Base-by-base conservation (phyloP, 31 red algal species). In the Odonthalia washingtoniensis region DNA sequence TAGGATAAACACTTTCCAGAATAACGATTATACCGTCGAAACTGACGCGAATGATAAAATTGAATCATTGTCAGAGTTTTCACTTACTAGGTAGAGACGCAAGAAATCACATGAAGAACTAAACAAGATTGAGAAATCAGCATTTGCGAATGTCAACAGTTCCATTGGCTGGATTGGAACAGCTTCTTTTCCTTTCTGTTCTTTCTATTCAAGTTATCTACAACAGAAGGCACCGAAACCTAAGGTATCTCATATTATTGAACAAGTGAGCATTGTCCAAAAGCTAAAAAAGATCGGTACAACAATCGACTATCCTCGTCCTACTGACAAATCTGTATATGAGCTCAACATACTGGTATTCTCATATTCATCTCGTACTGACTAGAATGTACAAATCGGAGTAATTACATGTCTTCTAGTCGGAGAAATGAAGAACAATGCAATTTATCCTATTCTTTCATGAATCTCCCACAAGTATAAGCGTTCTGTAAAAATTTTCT, bases 401-500 rank as follows among this genome's bases (percentile, higher is more conserved):
- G 45, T 41, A 41, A 16, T 82, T 68, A 62, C 62, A 9, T 40
- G 62, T 42, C 35, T 82, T 1, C 61, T 82, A 1, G 61, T 44
- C 36, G 78, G 78, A 1, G 41, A 82, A 42, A 32, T 82, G 3
- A 14, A 67, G 3, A 30, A 17, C 17, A 40, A 35, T 1, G 9
- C 78, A 28, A 38, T 65, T 39, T 24, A 65, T 35, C 38, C 63
- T 42, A 37, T 68, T 9, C 17, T 67, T 34, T 2, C 34, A 9
- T 82, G 78, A 61, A 82, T 53, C n/a, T 82, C 60, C 2, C 78
- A 82, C 37, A 82, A 82, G 62, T 67, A 53, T 1, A 30, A 62
- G 1, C 35, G 78, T 5, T 61, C 78, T 41, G 62, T 82, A 4
- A 82, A 66, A 39, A 65, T 38, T n/a, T 65, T 67, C 43, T n/a